Base-by-base conservation (phyloP, 192 early-diverging fungal genomes). In the Coemansia aciculifera region DNA sequence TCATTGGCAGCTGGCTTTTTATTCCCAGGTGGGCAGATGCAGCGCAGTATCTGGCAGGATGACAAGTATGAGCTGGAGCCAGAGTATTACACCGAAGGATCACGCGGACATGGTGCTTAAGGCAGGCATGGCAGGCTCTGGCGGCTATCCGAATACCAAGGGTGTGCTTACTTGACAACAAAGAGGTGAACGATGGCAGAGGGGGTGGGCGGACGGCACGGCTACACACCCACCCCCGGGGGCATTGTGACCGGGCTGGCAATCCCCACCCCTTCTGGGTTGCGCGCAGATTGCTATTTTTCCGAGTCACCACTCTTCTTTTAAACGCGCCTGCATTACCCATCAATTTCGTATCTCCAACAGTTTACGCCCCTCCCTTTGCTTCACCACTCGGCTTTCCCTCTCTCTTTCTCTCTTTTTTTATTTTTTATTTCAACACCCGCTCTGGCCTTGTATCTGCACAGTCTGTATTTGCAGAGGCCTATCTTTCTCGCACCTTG, bases 301-400 rank as follows among this genome's bases (percentile, higher is more conserved):
- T 79, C 78, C 72, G 78, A 74, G 78, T 66, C 69, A 71, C 19
- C 64, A 49, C 72, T 79, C 51, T 67, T 71, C 71, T 79, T 79
- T 79, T 74, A 79, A 79, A 74, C 78, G 59, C 63, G 78, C 78
- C 73, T 79, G 78, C 78, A 79, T 79, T 73, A 70, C 78, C 78
- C 72, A 71, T 72, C 72, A 72, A 79, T 79, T 78, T 78, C 42
- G 66, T 43, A 78, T 66, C 57, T 64, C 71, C 67, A 73, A 64
- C 69, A 68, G 75, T 72, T 73, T 78, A 40, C 36, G 44, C 51
- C 51, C 24, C 10, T 23, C 51, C 13, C 13, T 52, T 23, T 13
- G 24, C 23, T 48, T 52, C 51, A 13, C 11, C 51, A 29, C 51
- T n/a, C 51, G 24, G 46, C 46, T 48, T 21, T 48, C 19, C 46